Percentiles rank a stretch among this genome's conserved stretches.
Conservation (phyloP, 805 yeast genomes). For the Saccharomycopsis vini region DNA sequence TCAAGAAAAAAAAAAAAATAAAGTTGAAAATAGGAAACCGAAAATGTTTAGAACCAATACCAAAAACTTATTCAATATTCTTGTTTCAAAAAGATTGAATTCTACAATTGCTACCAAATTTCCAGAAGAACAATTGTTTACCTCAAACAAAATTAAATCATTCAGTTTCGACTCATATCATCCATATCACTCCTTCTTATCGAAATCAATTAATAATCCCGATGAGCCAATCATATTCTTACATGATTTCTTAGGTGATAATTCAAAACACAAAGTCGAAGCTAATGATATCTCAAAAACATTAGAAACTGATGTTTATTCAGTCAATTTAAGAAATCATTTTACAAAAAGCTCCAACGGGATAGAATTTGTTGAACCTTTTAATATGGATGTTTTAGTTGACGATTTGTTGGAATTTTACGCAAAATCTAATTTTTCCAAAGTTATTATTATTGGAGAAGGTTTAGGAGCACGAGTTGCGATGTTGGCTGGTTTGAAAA, state of each 20-base stretch:
- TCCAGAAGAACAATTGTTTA: slow-evolving; percentile 1
- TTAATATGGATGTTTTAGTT: slow-evolving; percentile 6
- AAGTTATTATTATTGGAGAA: slow-evolving; percentile 15
- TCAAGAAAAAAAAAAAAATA: too few species aligned
- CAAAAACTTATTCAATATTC: too few species aligned
- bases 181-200: slow-evolving; percentile 17
- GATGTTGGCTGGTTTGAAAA: slow-evolving; percentile 7
- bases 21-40: too few species aligned
- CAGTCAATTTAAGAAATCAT: slow-evolving; percentile 11
- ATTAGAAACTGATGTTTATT: slow-evolving; percentile 17
- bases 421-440: slow-evolving; percentile 3
- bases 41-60: too few species aligned
- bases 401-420: slow-evolving; percentile 12
- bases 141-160: background rate
- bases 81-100: background rate
- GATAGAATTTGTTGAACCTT: background rate
- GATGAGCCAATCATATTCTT: slow-evolving; percentile 17
- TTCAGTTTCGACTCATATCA: slow-evolving; percentile 3
- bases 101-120: background rate
- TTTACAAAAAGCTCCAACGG: background rate
- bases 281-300: slow-evolving; percentile 17
- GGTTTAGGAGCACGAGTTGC: slow-evolving; percentile 17
- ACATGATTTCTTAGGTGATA: slow-evolving; percentile 12
- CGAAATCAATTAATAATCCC: slow-evolving; percentile 14
- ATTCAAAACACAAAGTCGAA: slow-evolving; percentile 6